Base-by-base conservation (phyloP, 1,284 basidiomycete genomes). In the Anthracocystis walkeri region DNA sequence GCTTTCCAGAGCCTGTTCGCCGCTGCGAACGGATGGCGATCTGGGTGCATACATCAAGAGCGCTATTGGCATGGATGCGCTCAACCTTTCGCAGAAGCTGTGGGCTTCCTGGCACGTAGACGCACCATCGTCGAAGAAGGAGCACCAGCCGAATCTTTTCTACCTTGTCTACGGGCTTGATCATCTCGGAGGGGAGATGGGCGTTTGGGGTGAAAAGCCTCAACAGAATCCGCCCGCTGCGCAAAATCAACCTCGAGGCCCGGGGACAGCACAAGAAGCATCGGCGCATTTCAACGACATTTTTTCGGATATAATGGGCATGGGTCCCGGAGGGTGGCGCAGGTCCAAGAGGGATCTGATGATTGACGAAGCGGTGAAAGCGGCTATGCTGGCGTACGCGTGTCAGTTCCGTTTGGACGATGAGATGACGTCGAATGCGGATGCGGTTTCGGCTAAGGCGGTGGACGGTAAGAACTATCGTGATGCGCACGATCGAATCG, bases 61-160 rank as follows among this genome's bases (percentile, higher is more conserved):
- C 42, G 64, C 75, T 7, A 69, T 77, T 23, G 75, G 68, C n/a
- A n/a, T 64, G 23, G 62, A 73, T 31, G 69, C 75, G 2, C 44
- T 77, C 42, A 51, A 48, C 11, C 54, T 70, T 4, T 77, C 75
- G 12, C 69, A 74, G n/a, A 56, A 56, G 40, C 60, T 77, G 10
- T 77, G 75, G 75, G 66, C 75, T 1, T 73, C 70, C 0, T 77
- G 75, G 75, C 75, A 77, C 48, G 75, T 77, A 14, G 75, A 77
- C 38, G 56, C 66, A 0, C 70, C 75, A 0, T 77, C 70, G 2
- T 10, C 52, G 11, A 35, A 45, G 16, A 65, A 65, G 21, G 75
- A 77, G 31, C 70, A 73, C 48, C 75, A 77, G 56, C 75, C 75
- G 7, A 77, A 77, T 20, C 58, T 77, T 10, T 77, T 77, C 46